These are phyloP conservation scores for Nannochloropsis oceanica DNA, from an alignment of 108 stramenopile genomes.

Conservation along the genomic window DNA sequence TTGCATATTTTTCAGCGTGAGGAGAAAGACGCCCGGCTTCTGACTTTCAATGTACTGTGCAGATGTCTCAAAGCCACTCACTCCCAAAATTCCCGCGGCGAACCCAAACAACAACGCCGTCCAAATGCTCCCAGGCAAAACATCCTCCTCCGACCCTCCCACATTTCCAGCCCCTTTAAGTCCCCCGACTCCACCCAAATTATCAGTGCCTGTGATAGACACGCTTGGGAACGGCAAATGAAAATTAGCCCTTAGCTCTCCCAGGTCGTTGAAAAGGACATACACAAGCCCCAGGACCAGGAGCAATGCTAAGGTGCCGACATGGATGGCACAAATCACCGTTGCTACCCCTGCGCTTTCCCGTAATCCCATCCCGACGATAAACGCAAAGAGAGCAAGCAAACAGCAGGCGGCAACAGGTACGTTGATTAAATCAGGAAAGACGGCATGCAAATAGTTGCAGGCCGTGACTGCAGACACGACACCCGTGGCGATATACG, in stretches of 20 bases:
- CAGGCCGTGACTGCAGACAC: conserved; percentile 26
- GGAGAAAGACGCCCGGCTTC: conserved; percentile 32
- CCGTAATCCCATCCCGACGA: conserved; percentile 16
- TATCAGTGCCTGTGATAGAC: neutral
- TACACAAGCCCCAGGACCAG: conserved; percentile 31
- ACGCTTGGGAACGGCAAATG: neutral
- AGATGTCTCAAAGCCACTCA: conserved; percentile 46
- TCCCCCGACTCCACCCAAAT: neutral
- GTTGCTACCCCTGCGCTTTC: conserved; percentile 49
- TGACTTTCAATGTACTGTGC: conserved; percentile 45
- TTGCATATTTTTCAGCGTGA: conserved; percentile 29
- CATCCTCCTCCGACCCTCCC: neutral
- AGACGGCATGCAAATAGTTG: conserved; percentile 25
- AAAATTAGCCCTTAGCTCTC: neutral
- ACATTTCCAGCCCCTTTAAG: neutral
- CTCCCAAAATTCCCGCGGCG: conserved; percentile 40
- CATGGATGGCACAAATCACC: conserved; percentile 46
- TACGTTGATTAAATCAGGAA: neutral
- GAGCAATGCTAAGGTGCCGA: conserved; percentile 36
- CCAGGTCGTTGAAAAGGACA: conserved; percentile 29
- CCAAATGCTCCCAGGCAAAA: conserved; percentile 6
- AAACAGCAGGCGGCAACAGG: neutral
- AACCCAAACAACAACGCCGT: conserved; percentile 45
- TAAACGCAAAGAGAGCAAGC: neutral
- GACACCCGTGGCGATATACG: conserved; percentile 46